Evolutionary conservation across 2,329 filamentous ascomycete genomes (phyloP).

Genomic region (Neurospora sp.): DNA sequence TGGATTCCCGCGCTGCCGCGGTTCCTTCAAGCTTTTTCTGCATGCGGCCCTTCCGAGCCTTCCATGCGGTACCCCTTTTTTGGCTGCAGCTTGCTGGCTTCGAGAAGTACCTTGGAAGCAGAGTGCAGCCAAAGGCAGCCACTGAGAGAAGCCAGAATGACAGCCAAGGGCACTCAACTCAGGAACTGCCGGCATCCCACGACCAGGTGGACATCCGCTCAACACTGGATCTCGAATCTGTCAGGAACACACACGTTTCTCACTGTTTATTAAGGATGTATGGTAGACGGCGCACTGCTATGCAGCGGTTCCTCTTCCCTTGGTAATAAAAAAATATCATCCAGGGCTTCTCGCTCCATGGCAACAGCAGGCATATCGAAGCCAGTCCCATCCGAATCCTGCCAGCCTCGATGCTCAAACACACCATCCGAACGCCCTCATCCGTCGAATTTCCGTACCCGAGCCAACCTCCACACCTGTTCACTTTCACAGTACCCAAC

Average conservation of each 20-base stretch:
- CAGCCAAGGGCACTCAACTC: neutral
- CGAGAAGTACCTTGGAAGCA: neutral
- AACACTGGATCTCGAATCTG: neutral
- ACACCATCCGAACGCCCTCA: neutral
- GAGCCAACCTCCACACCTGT: neutral
- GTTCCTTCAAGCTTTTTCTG: neutral
- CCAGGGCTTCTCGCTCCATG: neutral
- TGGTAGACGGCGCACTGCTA: neutral
- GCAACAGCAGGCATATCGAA: neutral
- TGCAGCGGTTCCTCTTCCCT: neutral
- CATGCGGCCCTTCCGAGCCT: slow-evolving; percentile 9
- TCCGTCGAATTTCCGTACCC: neutral
- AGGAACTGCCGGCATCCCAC: neutral
- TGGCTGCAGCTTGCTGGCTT: neutral
- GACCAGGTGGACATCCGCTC: neutral
- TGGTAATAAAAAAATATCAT: neutral
- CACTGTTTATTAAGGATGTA: neutral
- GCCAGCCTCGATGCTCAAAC: neutral
- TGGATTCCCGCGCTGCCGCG: neutral
- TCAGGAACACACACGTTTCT: neutral
- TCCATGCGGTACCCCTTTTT: slow-evolving; percentile 3
- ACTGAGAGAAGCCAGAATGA: neutral
- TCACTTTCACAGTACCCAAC: neutral
- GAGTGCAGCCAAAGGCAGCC: neutral
- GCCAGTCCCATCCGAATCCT: neutral